These are phyloP conservation scores for Aspergillus kassunensis DNA, from an alignment of 495 filamentous ascomycete species.

Conservation along the genomic window DNA sequence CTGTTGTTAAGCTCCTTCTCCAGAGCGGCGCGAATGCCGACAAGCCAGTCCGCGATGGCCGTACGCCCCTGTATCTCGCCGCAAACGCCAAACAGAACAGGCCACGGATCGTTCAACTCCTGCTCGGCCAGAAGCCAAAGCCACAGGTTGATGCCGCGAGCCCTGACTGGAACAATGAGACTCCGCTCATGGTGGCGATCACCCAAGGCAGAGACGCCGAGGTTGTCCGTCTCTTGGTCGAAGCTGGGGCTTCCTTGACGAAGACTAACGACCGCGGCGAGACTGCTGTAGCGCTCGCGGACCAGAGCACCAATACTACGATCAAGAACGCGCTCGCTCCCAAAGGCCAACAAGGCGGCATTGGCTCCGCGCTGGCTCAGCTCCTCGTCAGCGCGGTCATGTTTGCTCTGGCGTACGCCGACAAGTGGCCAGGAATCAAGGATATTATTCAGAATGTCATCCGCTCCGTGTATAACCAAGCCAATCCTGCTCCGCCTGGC, in stretches of 20 bases:
- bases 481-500: not conserved
- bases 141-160: not conserved
- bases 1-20: not conserved
- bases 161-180: not conserved
- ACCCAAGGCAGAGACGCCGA: not conserved
- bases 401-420: not conserved
- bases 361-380: not conserved
- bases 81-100: not conserved
- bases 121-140: not conserved
- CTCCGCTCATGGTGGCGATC: not conserved
- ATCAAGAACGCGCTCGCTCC: not conserved
- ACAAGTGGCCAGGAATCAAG: not conserved
- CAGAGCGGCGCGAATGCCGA: not conserved
- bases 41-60: not conserved
- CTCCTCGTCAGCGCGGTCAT: constrained; percentile 1
- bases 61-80: not conserved
- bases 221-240: not conserved
- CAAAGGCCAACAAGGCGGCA: not conserved
- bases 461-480: not conserved
- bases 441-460: not conserved
- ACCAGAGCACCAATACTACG: not conserved
- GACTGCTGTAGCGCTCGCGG: not conserved
- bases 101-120: not conserved
- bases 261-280: not conserved
- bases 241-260: not conserved